A percentile compares a stretch with the other conserved stretches of the same genome.
Conservation (phyloP, 306 rosid genomes). For the Citrullus amarus region DNA sequence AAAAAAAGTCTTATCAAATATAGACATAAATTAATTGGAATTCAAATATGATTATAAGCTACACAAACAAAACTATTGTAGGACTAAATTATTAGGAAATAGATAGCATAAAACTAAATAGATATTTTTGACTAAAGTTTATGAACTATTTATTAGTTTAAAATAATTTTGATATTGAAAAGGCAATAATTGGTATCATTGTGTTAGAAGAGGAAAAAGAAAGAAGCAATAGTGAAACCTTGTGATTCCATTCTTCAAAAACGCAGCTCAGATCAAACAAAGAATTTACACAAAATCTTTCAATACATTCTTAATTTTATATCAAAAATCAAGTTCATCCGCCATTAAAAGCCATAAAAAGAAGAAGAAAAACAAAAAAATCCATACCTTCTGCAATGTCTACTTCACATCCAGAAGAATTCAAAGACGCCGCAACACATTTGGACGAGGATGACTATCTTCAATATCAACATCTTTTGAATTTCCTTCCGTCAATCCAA, state of each 20-base stretch:
- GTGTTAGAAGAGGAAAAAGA: too few species aligned
- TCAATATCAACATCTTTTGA: neutral
- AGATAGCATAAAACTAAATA: too few species aligned
- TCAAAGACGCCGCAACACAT: neutral
- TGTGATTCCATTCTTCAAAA: neutral
- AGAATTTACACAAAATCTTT: neutral
- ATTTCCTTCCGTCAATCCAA: neutral
- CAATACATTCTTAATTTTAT: neutral
- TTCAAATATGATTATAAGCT: too few species aligned
- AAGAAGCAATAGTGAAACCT: too few species aligned
- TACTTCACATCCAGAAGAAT: neutral
- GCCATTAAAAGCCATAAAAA: neutral
- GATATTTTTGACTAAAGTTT: too few species aligned
- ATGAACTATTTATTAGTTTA: too few species aligned
- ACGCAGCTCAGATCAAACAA: neutral
- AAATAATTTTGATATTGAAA: too few species aligned
- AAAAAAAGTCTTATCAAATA: too few species aligned
- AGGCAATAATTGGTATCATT: too few species aligned
- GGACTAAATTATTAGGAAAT: too few species aligned
- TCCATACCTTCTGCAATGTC: neutral
- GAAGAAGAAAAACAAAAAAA: neutral
- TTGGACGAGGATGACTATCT: conserved; percentile 2
- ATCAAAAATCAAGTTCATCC: neutral
- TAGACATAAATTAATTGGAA: too few species aligned
- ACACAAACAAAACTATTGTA: too few species aligned